Base-by-base conservation (phyloP, 352 stramenopile species). In the Pythium brassicae region DNA sequence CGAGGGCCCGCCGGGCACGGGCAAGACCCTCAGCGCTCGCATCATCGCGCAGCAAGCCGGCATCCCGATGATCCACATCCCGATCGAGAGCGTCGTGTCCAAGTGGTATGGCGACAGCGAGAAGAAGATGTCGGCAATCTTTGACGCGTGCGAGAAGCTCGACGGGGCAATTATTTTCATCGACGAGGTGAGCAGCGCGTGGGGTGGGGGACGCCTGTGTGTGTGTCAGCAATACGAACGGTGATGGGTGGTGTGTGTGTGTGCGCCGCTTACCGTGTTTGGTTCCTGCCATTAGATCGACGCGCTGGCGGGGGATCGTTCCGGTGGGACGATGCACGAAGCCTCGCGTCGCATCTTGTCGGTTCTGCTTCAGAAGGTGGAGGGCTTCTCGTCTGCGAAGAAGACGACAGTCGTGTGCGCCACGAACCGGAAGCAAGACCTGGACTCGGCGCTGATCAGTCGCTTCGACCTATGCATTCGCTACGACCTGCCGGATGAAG, bases 41-140 rank as follows among this genome's bases (percentile, higher is more conserved):
- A 97, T 98, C 47, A 96, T 98, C 60, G 93, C 92, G 12, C 83
- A 92, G 57, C 83, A 97, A 68, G 89, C 88, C 15, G 89, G 93
- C 7, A 87, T 96, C 37, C 93, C 93, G 17, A 91, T 98, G 79
- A 92, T 98, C 50, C 91, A 97, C 56, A 89, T 98, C 57, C 87
- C 89, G 0, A 94, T 97, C 35, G 93, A 98, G 66, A 96, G 80
- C 57, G 84, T 98, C 47, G 87, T 97, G 37, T 96, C 86, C 27
- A 98, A 98, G 63, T 98, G 86, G 86, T 98, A 97, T 52, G 92
- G 92, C 20, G 92, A 98, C 57, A 97, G 89, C 73, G 92, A 98
- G 63, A 97, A 97, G 69, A 94, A 96, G 50, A 91, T 98, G 73
- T 91, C 83, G 47, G 68, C 84, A n/a, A 97, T 98, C 46, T 96